These are phyloP conservation scores for Pichia eremophila DNA, from an alignment of 805 yeast genomes.

Conservation along the genomic window DNA sequence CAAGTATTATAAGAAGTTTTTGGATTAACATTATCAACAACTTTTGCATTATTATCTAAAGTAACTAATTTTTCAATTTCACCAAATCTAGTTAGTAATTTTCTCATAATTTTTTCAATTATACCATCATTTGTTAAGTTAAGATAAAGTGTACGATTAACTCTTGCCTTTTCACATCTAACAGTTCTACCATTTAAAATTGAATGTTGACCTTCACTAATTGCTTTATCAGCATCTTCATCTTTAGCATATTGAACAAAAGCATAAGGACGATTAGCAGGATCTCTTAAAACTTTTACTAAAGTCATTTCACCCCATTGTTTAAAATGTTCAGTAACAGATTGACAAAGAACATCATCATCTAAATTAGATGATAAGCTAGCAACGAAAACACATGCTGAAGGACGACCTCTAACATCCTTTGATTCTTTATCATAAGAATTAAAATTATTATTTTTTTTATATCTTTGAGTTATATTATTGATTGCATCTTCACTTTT, in stretches of 20 bases:
- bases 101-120: slow-evolving; percentile 26
- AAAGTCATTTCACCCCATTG: slow-evolving; percentile 63
- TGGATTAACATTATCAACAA: slow-evolving; percentile 7
- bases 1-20: slow-evolving; percentile 29
- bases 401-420: slow-evolving; percentile 52
- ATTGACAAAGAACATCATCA: slow-evolving; percentile 63
- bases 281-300: slow-evolving; percentile 79
- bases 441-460: not conserved
- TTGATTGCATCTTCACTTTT: not conserved
- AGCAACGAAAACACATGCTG: slow-evolving; percentile 88
- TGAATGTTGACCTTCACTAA: slow-evolving; percentile 59
- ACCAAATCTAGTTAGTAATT: slow-evolving; percentile 47
- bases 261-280: slow-evolving; percentile 79
- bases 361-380: slow-evolving; percentile 55
- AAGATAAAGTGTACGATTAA: slow-evolving; percentile 74
- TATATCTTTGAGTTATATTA: slow-evolving; percentile 3
- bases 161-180: slow-evolving; percentile 86
- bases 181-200: slow-evolving; percentile 63
- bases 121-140: slow-evolving; percentile 26
- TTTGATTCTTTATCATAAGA: slow-evolving; percentile 11
- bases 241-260: slow-evolving; percentile 79
- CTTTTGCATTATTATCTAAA: slow-evolving; percentile 27
- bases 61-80: slow-evolving; percentile 62
- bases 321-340: slow-evolving; percentile 60
- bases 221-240: slow-evolving; percentile 59